Base-by-base conservation (phyloP, 73 alveolate species). In the Paramecium biaurelia region DNA sequence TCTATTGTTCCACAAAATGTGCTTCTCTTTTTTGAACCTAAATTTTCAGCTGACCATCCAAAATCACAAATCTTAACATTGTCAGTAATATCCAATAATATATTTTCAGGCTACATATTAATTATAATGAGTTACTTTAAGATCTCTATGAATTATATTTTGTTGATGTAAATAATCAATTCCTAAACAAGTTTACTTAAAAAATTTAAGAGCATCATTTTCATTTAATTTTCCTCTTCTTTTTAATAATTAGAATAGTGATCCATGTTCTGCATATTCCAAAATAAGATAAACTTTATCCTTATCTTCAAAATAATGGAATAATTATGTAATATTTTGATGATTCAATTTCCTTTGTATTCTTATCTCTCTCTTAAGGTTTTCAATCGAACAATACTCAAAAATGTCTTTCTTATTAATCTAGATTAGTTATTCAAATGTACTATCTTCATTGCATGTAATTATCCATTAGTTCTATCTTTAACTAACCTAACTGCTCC, bases 341-440 rank as follows among this genome's bases (percentile, higher is more conserved):
- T 97, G 99, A 87, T 97, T 94, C 86, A 97, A 85, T 92, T 92
- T 95, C 92, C 97, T 97, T 98, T 97, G 93, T 57, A 97, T 97
- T 92, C 97, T 95, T 11, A 97, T 95, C 92, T 97, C 99, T 42
- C 99, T 86, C 28, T 89, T 89, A 21, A 89, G 56, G 24, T 89
- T 89, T 35, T 89, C 94, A 14, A 89, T 89, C 1, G 92, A 58
- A 49, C 94, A 89, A 45, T 38, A 89, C 56, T 89, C 92, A 68
- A 89, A 89, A 53, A 89, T 89, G 34, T 76, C 87, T 26, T 76
- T 70, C 43, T 89, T 89, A 47, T 37, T 41, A 70, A 89, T 89
- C 94, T 89, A 43, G 1, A 21, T 43, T 89, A 43, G 45, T 28
- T 70, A 70, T 70, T 26, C 28, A 24, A 34, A 28, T 43, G 10